Evolutionary conservation across 352 stramenopile species (phyloP), one percentile per base, ranked within the genome.

Genomic region (Aphanomyces invadans): DNA sequence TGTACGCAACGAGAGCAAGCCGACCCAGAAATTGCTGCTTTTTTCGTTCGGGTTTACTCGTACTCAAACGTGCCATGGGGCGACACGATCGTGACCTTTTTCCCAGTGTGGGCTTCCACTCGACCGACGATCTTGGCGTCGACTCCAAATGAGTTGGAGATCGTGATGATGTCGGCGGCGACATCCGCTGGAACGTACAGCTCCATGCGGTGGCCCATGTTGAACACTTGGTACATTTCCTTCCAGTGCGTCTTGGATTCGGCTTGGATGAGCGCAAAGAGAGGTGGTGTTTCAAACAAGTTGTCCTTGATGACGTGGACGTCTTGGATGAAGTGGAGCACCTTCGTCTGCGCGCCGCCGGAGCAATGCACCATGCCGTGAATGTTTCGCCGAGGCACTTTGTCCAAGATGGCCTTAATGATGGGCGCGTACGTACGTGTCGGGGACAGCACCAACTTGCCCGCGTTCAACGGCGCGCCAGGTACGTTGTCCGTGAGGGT

Each of bases 141-240:
- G 15, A 75, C 67, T 12, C 66, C 66, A 60, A 75, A 71, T 29
- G 33, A 52, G 23, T 71, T 64, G 33, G 57, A 71, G 64, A 75
- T 75, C 21, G 32, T 28, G 31, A 75, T 74, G 60, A 75, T 73
- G 19, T 63, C 21, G 2, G 65, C 62, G 4, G 70, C 67, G 15
- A 57, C 49, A 9, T 67, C 56, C 3, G 42, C 25, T n/a, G 73
- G n/a, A 1, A 72, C 61, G 36, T 77, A 77, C 15, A 77, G 48
- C 48, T 77, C 73, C 36, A 77, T 70, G 51, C 73, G 70, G 38
- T 77, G 73, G 32, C 73, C 73, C 70, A 76, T 77, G 69, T 77
- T 77, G 46, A 77, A 77, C 26, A 75, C 64, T 38, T 77, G 71
- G 62, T 77, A 77, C 71, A 77, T 77, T 62, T 74, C 70, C 32